A percentile compares a stretch with the other conserved stretches of the same genome.
These are phyloP conservation scores for Chenopodium suecicum DNA, from an alignment of 148 eudicot species.

Conservation along the genomic window DNA sequence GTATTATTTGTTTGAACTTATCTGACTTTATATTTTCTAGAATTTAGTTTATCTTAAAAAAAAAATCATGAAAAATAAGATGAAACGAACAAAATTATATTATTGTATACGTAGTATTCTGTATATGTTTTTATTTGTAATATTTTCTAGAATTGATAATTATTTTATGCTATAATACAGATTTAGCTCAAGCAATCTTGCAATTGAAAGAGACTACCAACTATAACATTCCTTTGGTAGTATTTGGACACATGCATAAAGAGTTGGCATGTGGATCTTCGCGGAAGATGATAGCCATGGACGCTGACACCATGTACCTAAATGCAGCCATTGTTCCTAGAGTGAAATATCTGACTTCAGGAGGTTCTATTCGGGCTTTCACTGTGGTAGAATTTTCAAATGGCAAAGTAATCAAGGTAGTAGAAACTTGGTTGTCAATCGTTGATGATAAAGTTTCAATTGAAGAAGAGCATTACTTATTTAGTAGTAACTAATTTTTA, in stretches of 20 bases:
- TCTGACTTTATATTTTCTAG: no score
- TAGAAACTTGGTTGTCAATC: slow-evolving; percentile 86
- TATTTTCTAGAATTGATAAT: neutral
- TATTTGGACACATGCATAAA: slow-evolving; percentile 97
- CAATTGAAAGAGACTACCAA: slow-evolving; percentile 48
- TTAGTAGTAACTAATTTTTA: slow-evolving; percentile 1
- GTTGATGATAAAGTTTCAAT: slow-evolving; percentile 31
- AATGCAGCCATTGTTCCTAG: slow-evolving; percentile 86
- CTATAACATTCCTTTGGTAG: slow-evolving; percentile 59
- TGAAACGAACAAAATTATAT: no score
- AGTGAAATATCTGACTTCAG: slow-evolving; percentile 37
- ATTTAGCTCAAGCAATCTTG: slow-evolving; percentile 63
- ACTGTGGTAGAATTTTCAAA: slow-evolving; percentile 58
- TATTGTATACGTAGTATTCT: no score
- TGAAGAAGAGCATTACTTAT: slow-evolving; percentile 50
- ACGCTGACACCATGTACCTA: slow-evolving; percentile 62
- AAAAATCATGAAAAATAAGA: no score
- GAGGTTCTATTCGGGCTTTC: slow-evolving; percentile 47
- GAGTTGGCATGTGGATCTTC: slow-evolving; percentile 52
- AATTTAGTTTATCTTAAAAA: no score
- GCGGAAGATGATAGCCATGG: slow-evolving; percentile 70
- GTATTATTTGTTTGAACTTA: no score
- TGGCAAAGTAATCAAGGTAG: slow-evolving; percentile 52
- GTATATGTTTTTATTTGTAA: no score
- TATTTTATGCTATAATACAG: slow-evolving; percentile 36